Evolutionary conservation across 225 moss, liverwort and hornwort species (phyloP), one percentile per base, ranked within the genome.

Genomic region (Physcomitrellopsis africana): DNA sequence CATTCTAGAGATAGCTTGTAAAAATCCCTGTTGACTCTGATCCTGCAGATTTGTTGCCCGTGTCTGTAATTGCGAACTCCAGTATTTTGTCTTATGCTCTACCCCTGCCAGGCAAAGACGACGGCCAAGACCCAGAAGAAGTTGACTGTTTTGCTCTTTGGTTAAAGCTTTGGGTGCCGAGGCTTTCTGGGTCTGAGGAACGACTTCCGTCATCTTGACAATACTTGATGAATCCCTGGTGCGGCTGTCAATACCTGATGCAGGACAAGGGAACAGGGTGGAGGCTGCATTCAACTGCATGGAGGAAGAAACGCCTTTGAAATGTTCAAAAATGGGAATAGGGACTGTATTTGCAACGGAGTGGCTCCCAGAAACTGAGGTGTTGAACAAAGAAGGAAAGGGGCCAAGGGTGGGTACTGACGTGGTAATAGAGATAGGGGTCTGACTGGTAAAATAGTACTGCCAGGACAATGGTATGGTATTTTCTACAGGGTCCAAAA

Each of bases 51-150:
- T 81, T 17, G 53, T 29, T 55, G 51, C 42, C 6, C 24, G 55
- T 61, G 10, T 71, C 11, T 60, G 59, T 37, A 47, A 46, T 13
- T 66, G 32, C 46, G 60, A 47, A 61, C 15, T 2, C 53, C 43
- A 37, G 70, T 52, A 71, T 61, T 29, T 67, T 75, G 67, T 52
- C 62, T 71, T 74, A 43, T 80, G 74, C 67, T 67, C 63, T 26
- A 77, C 16, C 41, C 81, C 71, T 70, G 60, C 56, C 57, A 68
- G 68, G 72, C 78, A 84, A 51, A 85, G 57, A 53, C 72, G 75
- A 22, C 78, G 72, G 24, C 75, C 78, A 37, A 85, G 85, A 60
- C 62, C 74, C 42, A 74, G 61, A 56, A 81, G 77, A 43, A 81
- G 67, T 63, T 78, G 61, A 43, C 70, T 67, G 51, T 78, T 68